Base-by-base conservation (phyloP, 371 early-diverging fungal species). In the Syncephalastrum monosporum region DNA sequence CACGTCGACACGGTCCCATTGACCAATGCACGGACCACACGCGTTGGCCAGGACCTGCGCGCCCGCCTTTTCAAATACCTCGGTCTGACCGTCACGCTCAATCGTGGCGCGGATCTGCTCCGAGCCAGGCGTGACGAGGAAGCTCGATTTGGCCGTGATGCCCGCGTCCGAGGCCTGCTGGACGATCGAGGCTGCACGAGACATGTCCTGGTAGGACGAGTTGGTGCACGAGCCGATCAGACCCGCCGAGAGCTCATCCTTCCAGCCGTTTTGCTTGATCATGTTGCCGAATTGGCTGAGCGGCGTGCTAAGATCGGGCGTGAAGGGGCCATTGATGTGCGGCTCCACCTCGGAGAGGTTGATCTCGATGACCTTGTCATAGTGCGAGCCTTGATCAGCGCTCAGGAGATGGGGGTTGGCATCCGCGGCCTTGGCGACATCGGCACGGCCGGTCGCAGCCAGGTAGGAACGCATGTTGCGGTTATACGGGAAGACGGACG, bases 81-180 rank as follows among this genome's bases (percentile, higher is more conserved):
- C 79, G 29, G 85, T 83, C 56, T 90, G 89, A 41, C 96, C 96
- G 75, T 97, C 98, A 49, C 96, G 88, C 67, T 88, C 93, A 66
- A 96, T 94, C 33, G 98, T 97, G 24, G 96, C 96, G 49, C 97
- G 85, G 65, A 97, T 91, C 76, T 95, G 96, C 75, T 97, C 98
- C 29, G 94, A 94, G 53, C 98, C 98, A 25, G 98, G 98, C 15
- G 97, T 96, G 63, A 97, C 90, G 65, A 88, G 82, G 74, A 95
- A 95, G 52, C 86, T 74, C 19, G 93, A 75, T 68, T 93, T 90
- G 62, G 87, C 79, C n/a, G 76, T 69, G 47, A 96, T 71, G 8
- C 96, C 96, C 43, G 85, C 87, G 43, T 83, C 84, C 4, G 84
- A 68, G 16, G 96, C 96, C 68, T 95, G 93, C 53, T 85, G 79